A percentile compares a stretch with the other conserved stretches of the same genome.
Conservation (phyloP, 164 flowering plant genomes). For the Magnolia sinica region DNA sequence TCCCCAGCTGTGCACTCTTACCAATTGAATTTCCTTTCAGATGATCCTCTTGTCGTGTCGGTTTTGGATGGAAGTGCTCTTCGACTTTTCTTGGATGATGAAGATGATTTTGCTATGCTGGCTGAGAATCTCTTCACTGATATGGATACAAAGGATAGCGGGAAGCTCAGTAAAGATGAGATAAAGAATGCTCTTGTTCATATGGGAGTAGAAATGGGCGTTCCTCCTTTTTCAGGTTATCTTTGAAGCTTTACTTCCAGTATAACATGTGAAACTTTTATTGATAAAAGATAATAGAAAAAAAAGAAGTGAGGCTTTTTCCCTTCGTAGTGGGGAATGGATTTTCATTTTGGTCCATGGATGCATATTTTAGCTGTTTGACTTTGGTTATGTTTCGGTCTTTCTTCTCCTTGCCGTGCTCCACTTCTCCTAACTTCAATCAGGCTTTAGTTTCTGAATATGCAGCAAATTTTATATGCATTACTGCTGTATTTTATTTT, state of each 20-base stretch:
- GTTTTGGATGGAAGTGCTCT: slow-evolving; percentile 59
- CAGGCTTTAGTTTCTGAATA: not conserved
- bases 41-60: slow-evolving; percentile 59
- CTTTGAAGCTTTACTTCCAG: not conserved
- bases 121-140: slow-evolving; percentile 80
- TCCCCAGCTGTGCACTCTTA: not conserved
- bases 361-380: not conserved
- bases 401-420: not conserved
- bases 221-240: slow-evolving; percentile 70
- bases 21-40: slow-evolving; percentile 26
- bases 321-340: not conserved
- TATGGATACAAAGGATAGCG: slow-evolving; percentile 62
- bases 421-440: not conserved
- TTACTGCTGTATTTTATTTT: too few species aligned
- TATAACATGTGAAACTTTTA: not conserved
- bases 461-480: too few species aligned
- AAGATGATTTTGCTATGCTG: slow-evolving; percentile 84
- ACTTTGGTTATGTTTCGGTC: not conserved
- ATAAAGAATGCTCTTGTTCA: slow-evolving; percentile 50
- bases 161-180: slow-evolving; percentile 57
- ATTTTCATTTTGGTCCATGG: not conserved
- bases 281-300: not conserved
- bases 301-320: not conserved
- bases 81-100: slow-evolving; percentile 57
- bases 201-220: slow-evolving; percentile 75